Evolutionary conservation across 1,139 yeast genomes (phyloP).

Genomic region (Candida albicans): DNA sequence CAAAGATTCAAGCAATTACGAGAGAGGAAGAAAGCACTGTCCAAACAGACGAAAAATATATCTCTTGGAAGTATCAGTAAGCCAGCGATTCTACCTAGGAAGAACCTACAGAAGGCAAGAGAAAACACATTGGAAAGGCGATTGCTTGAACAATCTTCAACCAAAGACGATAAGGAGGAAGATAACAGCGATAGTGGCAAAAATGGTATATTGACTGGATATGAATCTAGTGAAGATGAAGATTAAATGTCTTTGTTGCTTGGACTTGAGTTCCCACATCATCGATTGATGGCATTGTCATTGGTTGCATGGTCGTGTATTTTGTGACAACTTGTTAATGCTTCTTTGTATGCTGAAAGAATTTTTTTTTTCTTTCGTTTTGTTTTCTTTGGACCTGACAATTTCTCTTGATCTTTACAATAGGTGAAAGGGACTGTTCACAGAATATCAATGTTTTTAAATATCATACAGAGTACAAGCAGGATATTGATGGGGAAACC

Average conservation of each 20-base stretch:
- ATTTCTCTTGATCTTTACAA: background rate
- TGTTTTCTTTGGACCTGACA: background rate
- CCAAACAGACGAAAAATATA: background rate
- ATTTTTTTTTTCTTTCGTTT: background rate
- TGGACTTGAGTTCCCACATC: background rate
- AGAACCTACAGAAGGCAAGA: background rate
- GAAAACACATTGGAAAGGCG: background rate
- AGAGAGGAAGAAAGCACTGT: conserved; percentile 4
- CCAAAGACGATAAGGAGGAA: background rate
- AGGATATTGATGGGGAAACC: conserved; percentile 19
- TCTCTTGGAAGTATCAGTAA: background rate
- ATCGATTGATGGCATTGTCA: background rate
- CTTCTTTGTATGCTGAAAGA: background rate
- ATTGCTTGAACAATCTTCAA: background rate
- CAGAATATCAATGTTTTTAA: conserved; percentile 12
- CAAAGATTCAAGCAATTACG: conserved; percentile 8
- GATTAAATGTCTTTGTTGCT: background rate
- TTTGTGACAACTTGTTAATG: background rate
- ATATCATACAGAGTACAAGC: conserved; percentile 19
- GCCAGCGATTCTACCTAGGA: background rate
- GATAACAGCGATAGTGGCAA: background rate
- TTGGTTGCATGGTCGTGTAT: background rate
- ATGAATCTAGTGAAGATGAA: conserved; percentile 14
- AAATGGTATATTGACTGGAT: conserved; percentile 6
- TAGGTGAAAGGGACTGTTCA: background rate